Evolutionary conservation across 495 filamentous ascomycete genomes (phyloP), one percentile per base, ranked within the genome.

Genomic region (Trichoderma erinaceum): DNA sequence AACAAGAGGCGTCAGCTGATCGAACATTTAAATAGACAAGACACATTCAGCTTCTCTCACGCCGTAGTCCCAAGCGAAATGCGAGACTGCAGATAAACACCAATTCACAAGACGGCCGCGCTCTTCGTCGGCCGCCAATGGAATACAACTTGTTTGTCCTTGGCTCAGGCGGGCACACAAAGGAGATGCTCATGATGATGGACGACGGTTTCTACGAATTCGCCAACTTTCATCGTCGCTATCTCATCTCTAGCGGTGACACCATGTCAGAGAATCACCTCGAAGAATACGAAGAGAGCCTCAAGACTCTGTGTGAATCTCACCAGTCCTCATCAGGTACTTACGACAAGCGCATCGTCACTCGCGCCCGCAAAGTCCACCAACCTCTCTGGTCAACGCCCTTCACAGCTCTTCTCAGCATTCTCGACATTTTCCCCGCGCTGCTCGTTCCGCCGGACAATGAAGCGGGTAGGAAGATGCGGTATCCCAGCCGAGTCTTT

Each of bases 91-190:
- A 38, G 35, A 7, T 32, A 1, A 12, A 11, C 16, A 7, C 35
- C 35, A 16, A 25, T 12, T 43, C 35, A 3, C 27, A 15, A 32
- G 8, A 61, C 12, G 52, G n/a, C 15, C 23, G 1, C 52, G 32
- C 5, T 10, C 16, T 18, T 43, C 63, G 13, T 7, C 63, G 21
- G 11, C 32, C 63, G 2, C n/a, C 63, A 5, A 13, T 27, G 6
- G 65, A 66, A 41, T 93, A 92, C 76, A 80, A 95, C 63, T 80
- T 97, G 29, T 83, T 96, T 68, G 86, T 97, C 65, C 88, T 97
- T 66, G 95, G 95, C 48, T 94, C 90, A 35, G 95, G 95, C 68
- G 95, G 95, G 5, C 95, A 99, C 80, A 97, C 94, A 1, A 86
- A 91, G 15, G 95, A 99, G 80, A 96, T 98, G 91, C 80, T 97